Evolutionary conservation across 768 basidiomycete species (phyloP), one percentile per base, ranked within the genome.

Genomic region (Neoboletus brunneissimus): DNA sequence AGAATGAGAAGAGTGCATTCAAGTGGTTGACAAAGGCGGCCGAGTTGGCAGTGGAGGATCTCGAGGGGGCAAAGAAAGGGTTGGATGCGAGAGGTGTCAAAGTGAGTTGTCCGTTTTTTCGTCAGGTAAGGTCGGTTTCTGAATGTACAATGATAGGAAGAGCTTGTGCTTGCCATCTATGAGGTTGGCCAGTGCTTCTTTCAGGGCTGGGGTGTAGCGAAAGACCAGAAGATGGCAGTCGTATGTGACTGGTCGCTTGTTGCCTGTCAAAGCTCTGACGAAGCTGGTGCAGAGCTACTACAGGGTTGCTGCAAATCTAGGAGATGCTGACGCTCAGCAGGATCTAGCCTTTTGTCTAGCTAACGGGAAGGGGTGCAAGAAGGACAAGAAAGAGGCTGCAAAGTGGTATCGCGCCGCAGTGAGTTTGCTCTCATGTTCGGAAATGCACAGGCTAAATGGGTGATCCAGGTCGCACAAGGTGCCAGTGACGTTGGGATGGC

Each of bases 111-210:
- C 35, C 3, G n/a, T n/a, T n/a, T n/a, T n/a, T n/a, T n/a, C n/a
- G n/a, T n/a, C n/a, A n/a, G n/a, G n/a, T n/a, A n/a, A n/a, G n/a
- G n/a, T n/a, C n/a, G n/a, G n/a, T n/a, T n/a, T n/a, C n/a, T n/a
- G n/a, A n/a, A n/a, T n/a, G n/a, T n/a, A n/a, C n/a, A n/a, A n/a
- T n/a, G n/a, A n/a, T n/a, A n/a, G n/a, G n/a, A n/a, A n/a, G n/a
- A n/a, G n/a, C n/a, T n/a, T n/a, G n/a, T n/a, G n/a, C n/a, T n/a
- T n/a, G n/a, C n/a, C n/a, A n/a, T n/a, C n/a, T n/a, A 5, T 66
- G 94, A 95, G 73, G 91, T 95, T 5, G 94, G 91, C 1, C 90
- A 92, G 70, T 93, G 91, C 67, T 96, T 94, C 73, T 90, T 89
- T 68, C 90, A 92, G 50, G 94, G 93, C 1, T 95, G 93, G 92